Base-by-base conservation (phyloP, 2,329 filamentous ascomycete species). In the Colletotrichum trifolii region DNA sequence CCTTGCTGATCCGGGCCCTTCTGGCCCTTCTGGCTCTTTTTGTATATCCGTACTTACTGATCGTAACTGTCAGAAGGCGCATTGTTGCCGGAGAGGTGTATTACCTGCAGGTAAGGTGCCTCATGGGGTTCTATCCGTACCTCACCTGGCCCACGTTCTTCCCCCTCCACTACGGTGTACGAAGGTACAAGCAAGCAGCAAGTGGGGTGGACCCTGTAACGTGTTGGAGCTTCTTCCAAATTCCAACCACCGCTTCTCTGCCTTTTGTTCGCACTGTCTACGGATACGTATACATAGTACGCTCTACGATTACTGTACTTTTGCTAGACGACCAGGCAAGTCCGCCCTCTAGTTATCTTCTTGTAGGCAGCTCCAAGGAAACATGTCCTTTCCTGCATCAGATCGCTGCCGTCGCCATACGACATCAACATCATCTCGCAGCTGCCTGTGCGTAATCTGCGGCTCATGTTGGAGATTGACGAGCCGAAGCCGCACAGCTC, bases 121-220 rank as follows among this genome's bases (percentile, higher is more conserved):
- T 25, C 25, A 25, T 47, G 15, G 38, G 43, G 61, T 17, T 50
- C 38, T 46, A 25, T 25, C 25, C 25, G 25, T 54, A 60, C 56
- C 61, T 64, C 55, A 49, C 49, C 47, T 42, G 46, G 57, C 39
- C 11, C 49, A 43, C 4, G 25, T 25, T 25, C 25, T 5, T 25
- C 45, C 17, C 7, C 45, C 25, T 11, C 8, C 25, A 48, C 46
- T 12, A 33, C 11, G 3, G 17, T 25, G 25, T 25, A 35, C 46
- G 7, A n/a, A 3, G 13, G 10, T 13, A 8, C 42, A 8, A 8
- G 13, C 42, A 8, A 8, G 42, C 42, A 8, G 25, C 40, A 25
- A 40, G 52, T 62, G 62, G 52, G 52, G 58, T 62, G 33, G 53
- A 57, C 62, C 62, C 62, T 65, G 58, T 62, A 57, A 56, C 43